A percentile compares a stretch with the other conserved stretches of the same genome.
Evolutionary conservation across 257 asterid species (phyloP).

Genomic region (Solanum dulcamara): DNA sequence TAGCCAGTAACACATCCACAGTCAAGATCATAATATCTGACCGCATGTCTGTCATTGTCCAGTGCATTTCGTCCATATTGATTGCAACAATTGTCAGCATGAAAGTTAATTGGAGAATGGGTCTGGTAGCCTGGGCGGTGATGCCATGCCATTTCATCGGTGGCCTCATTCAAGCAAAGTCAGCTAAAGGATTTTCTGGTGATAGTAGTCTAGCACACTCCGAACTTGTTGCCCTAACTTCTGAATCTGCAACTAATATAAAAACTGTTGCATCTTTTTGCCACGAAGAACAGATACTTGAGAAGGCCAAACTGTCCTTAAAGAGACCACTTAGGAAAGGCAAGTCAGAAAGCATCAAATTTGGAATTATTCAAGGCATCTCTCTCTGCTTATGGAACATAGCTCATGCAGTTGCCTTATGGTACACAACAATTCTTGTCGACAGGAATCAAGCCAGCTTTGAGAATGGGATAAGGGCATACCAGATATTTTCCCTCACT

Average conservation of each 20-base stretch:
- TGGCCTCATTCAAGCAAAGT: constrained; percentile 73
- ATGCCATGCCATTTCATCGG: constrained; percentile 91
- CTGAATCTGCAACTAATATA: constrained; percentile 62
- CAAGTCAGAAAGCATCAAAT: constrained; percentile 52
- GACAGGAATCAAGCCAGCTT: constrained; percentile 52
- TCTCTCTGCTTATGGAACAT: constrained; percentile 77
- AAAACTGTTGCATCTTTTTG: constrained; percentile 67
- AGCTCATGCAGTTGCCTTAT: constrained; percentile 74
- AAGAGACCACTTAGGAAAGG: constrained; percentile 36
- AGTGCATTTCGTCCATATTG: constrained; percentile 67
- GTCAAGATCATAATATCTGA: constrained; percentile 71
- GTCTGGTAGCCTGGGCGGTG: constrained; percentile 82
- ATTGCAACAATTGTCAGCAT: constrained; percentile 72
- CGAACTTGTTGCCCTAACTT: constrained; percentile 55
- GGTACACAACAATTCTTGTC: constrained; percentile 60
- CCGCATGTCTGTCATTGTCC: constrained; percentile 74
- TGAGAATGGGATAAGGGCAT: constrained; percentile 56
- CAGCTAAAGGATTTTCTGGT: constrained; percentile 71
- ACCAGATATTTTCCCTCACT: constrained; percentile 71
- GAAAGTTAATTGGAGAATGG: constrained; percentile 71
- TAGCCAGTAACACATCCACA: constrained; percentile 59
- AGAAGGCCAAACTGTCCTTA: constrained; percentile 37
- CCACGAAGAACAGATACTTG: constrained; percentile 51
- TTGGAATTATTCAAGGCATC: constrained; percentile 60
- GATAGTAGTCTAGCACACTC: constrained; percentile 48